phyloP scores from a whole-genome alignment of 768 basidiomycete species.

The Boletus eberwhitei region DNA sequence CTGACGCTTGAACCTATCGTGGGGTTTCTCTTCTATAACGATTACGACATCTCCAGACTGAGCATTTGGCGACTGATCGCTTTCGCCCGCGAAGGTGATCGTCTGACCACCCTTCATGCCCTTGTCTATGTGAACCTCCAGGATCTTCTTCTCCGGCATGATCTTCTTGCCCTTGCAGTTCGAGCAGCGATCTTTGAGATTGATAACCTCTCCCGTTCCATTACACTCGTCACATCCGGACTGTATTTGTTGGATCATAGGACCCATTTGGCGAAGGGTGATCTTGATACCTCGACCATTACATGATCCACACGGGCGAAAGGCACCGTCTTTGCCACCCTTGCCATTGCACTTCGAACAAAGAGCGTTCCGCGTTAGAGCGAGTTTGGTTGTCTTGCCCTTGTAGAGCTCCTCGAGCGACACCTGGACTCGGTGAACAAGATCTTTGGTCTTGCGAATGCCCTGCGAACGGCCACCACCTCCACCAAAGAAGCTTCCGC shows the following conservation, averaged over 20 bases:
- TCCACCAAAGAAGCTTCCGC: slow-evolving; percentile 75
- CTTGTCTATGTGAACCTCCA: slow-evolving; percentile 98
- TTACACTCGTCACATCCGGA: slow-evolving; percentile 91
- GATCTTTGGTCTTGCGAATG: slow-evolving; percentile 94
- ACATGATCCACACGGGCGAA: slow-evolving; percentile 73
- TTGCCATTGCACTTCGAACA: slow-evolving; percentile 93
- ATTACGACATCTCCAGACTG: slow-evolving; percentile 94
- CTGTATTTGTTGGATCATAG: slow-evolving; percentile 99
- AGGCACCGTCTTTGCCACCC: slow-evolving; percentile 96
- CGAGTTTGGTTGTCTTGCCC: slow-evolving; percentile 97
- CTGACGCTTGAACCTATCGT: slow-evolving; percentile 83
- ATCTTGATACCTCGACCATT: slow-evolving; percentile 88
- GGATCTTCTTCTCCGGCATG: slow-evolving; percentile 88
- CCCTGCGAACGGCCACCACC: slow-evolving; percentile 60
- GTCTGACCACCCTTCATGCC: slow-evolving; percentile 96
- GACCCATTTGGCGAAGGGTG: slow-evolving; percentile 94
- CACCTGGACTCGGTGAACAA: slow-evolving; percentile 94
- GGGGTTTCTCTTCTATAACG: slow-evolving; percentile 89
- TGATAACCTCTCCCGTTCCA: slow-evolving; percentile 94
- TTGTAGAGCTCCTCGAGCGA: slow-evolving; percentile 98
- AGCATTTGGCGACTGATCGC: slow-evolving; percentile 85
- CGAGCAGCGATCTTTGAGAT: slow-evolving; percentile 87
- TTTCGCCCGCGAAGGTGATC: slow-evolving; percentile 84
- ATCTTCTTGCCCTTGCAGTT: slow-evolving; percentile 96
- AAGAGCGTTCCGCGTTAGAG: slow-evolving; percentile 91